Conservation (phyloP, 768 basidiomycete genomes). For the Auriscalpium microsporum region DNA sequence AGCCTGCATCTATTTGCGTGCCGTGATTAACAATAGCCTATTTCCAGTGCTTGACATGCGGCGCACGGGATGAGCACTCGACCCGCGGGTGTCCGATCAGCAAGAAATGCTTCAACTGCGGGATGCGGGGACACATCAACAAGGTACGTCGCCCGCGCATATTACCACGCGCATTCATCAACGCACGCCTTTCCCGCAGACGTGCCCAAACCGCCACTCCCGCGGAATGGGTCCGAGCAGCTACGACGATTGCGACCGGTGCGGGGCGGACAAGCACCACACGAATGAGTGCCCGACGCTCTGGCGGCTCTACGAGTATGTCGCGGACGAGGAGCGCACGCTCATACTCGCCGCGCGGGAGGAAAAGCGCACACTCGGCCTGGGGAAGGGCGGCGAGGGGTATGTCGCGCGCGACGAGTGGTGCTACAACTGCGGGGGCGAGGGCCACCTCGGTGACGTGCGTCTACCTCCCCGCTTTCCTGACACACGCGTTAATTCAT, state of each 20-base stretch:
- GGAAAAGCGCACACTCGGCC: slow-evolving; percentile 35
- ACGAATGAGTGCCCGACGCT: slow-evolving; percentile 73
- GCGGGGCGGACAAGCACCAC: slow-evolving; percentile 55
- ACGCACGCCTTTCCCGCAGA: slow-evolving; percentile 27
- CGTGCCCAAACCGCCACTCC: slow-evolving; percentile 58
- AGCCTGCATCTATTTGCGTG: background rate
- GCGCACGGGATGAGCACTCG: slow-evolving; percentile 69
- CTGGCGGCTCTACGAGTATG: slow-evolving; percentile 76
- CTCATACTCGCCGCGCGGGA: slow-evolving; percentile 38
- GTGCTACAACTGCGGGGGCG: slow-evolving; percentile 74
- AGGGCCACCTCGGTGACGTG: slow-evolving; percentile 76
- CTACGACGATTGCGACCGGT: slow-evolving; percentile 56
- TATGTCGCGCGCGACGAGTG: slow-evolving; percentile 67
- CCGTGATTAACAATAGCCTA: background rate
- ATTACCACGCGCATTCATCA: background rate
- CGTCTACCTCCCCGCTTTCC: slow-evolving; percentile 20
- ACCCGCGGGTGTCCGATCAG: slow-evolving; percentile 74
- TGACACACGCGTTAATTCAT: background rate
- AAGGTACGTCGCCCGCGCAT: slow-evolving; percentile 32
- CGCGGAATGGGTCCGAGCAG: slow-evolving; percentile 21
- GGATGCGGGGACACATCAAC: slow-evolving; percentile 78
- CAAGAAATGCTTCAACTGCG: slow-evolving; percentile 73
- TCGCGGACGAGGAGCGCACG: slow-evolving; percentile 43
- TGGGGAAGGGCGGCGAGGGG: slow-evolving; percentile 72
- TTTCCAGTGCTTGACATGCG: slow-evolving; percentile 69